Conservation (phyloP, 2,329 filamentous ascomycete genomes). For the Pestalotiopsis sp. region DNA sequence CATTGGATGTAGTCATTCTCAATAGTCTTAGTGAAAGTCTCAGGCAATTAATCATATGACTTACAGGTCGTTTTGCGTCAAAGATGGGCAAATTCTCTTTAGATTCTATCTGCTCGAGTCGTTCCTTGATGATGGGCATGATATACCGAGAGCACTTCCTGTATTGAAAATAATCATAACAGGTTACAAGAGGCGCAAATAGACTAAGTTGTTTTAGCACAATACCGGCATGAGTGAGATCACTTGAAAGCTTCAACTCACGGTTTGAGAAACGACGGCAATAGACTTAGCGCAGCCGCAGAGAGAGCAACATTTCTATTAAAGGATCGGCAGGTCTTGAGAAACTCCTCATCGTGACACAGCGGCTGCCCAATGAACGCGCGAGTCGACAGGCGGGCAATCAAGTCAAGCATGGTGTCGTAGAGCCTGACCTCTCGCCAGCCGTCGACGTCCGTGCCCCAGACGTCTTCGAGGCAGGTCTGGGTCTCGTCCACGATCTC, state of each 20-base stretch:
- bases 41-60: neutral
- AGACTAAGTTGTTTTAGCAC: slow-evolving; percentile 22
- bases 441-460: slow-evolving; percentile 29
- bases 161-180: slow-evolving; percentile 34
- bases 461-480: slow-evolving; percentile 27
- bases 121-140: slow-evolving; percentile 34
- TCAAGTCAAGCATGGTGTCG: slow-evolving; percentile 31
- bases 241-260: slow-evolving; percentile 17
- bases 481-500: slow-evolving; percentile 35
- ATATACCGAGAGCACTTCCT: slow-evolving; percentile 31
- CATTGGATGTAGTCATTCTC: slow-evolving; percentile 43
- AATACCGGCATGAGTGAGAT: neutral
- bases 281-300: slow-evolving; percentile 30
- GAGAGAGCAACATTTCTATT: slow-evolving; percentile 32
- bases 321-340: slow-evolving; percentile 33
- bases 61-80: slow-evolving; percentile 21
- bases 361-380: slow-evolving; percentile 33
- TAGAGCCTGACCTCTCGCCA: slow-evolving; percentile 36
- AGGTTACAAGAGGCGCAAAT: slow-evolving; percentile 30
- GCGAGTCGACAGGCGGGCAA: slow-evolving; percentile 33
- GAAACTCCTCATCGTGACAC: slow-evolving; percentile 28
- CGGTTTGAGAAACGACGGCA: slow-evolving; percentile 33
- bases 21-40: neutral
- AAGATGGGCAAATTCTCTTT: slow-evolving; percentile 24
- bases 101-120: slow-evolving; percentile 24